phyloP scores from a whole-genome alignment of 805 yeast genomes.

The Nakazawaea peltata region DNA sequence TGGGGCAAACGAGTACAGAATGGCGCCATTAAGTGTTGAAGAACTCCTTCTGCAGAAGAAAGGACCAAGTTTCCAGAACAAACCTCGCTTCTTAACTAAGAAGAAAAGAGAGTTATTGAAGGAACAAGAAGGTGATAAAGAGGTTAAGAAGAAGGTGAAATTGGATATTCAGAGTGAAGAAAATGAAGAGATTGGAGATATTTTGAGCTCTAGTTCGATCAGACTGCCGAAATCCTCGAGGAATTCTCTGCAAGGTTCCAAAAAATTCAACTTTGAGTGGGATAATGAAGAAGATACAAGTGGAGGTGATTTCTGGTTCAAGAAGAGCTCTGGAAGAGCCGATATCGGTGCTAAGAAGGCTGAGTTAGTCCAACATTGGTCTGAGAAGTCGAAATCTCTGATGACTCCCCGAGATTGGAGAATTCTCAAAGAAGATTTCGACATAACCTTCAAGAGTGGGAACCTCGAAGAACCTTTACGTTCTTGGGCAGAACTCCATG shows the following conservation, averaged over 20 bases:
- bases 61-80: conserved; percentile 11
- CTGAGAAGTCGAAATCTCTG: conserved; percentile 46
- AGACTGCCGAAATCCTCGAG: neutral
- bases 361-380: conserved; percentile 45
- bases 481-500: conserved; percentile 59
- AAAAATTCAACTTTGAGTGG: conserved; percentile 65
- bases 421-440: conserved; percentile 69
- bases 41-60: conserved; percentile 23
- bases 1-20: neutral
- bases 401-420: conserved; percentile 91
- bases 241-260: too few relatives aligned
- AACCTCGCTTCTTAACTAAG: conserved; percentile 39
- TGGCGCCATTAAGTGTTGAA: conserved; percentile 16
- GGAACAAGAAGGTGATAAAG: conserved; percentile 2
- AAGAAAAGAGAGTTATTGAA: conserved; percentile 30
- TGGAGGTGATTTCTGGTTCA: neutral
- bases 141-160: conserved; percentile 4
- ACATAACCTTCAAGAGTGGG: conserved; percentile 42
- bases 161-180: neutral
- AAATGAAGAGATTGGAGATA: neutral
- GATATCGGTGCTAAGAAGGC: conserved; percentile 1
- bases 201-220: neutral
- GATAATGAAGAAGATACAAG: conserved; percentile 56
- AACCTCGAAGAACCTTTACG: conserved; percentile 53
- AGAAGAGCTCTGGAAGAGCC: conserved; percentile 13